Evolutionary conservation across 441 rosid genomes (phyloP), one percentile per base, ranked within the genome.

Genomic region (Arabidopsis lyrata): DNA sequence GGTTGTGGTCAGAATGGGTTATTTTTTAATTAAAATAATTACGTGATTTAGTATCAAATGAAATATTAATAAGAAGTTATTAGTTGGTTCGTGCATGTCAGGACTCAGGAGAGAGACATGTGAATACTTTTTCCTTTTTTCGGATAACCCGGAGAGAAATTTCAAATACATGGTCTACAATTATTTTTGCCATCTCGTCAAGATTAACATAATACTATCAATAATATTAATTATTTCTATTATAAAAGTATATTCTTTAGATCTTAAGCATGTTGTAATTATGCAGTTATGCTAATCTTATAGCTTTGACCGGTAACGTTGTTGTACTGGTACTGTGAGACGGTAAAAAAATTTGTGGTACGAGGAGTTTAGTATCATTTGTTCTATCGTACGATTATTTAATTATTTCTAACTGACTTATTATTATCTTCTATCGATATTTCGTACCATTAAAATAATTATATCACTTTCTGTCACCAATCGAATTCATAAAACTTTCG

Each of bases 1-100:
- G 8, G 68, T 68, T 77, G 27, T 59, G 82, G 91, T 87, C 90
- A 83, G 86, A 82, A 70, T 48, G 55, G n/a, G 42, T 15, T 69
- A 24, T 5, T 5, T 11, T 41, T 10, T 2, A 12, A n/a, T 34
- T 4, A 59, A 61, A 15, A 9, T 53, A 55, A 63, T 76, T 31
- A 62, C 70, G 69, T 68, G 27, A 45, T 55, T 62, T 39, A 75
- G 75, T 22, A 42, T 68, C 32, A 52, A 75, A 32, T 29, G 41
- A 55, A 57, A 15, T 50, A 18, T 59, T 60, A 59, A 31, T 66
- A 20, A 41, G 56, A 41, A 76, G 59, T 45, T 48, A 56, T 45
- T 47, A 45, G 32, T 47, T 55, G 75, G 66, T 76, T 69, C 79
- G 79, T 75, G 75, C 65, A 75, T 75, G 54, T 75, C 64, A 68